phyloP scores from a whole-genome alignment of 768 basidiomycete species.

The Agrocybe chaxingu region DNA sequence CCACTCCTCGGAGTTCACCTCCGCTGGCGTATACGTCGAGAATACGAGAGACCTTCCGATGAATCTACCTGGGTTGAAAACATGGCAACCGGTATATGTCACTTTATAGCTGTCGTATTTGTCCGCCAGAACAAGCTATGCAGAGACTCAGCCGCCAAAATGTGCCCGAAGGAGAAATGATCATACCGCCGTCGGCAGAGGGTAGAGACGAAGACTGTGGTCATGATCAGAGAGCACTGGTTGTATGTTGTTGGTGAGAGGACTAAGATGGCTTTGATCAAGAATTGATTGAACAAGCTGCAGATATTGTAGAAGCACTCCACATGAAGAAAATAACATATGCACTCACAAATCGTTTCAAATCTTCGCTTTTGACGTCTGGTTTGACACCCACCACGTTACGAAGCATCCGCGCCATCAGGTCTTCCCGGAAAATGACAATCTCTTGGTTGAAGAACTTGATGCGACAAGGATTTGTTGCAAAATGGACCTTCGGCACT shows the following conservation, averaged over 20 bases:
- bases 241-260: constrained; percentile 79
- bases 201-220: constrained; percentile 89
- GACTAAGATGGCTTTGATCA: constrained; percentile 93
- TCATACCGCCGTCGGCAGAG: constrained; percentile 86
- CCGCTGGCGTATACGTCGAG: constrained; percentile 87
- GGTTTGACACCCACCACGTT: constrained; percentile 90
- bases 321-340: neutral
- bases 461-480: constrained; percentile 89
- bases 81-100: constrained; percentile 97
- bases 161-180: neutral
- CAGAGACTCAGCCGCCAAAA: neutral
- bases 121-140: constrained; percentile 88
- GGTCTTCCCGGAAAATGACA: constrained; percentile 88
- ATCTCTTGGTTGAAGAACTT: constrained; percentile 96
- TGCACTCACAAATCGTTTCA: constrained; percentile 80
- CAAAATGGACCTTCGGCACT: constrained; percentile 79
- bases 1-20: constrained; percentile 84
- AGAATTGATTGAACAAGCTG: constrained; percentile 95
- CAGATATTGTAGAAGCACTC: neutral
- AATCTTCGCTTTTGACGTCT: constrained; percentile 68
- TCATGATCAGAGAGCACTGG: constrained; percentile 89
- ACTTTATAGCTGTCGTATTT: constrained; percentile 95
- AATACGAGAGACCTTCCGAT: constrained; percentile 80
- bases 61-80: constrained; percentile 97
- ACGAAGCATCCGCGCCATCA: constrained; percentile 91